These are phyloP conservation scores for Boletus eberwhitei DNA, from an alignment of 768 basidiomycete genomes.

Conservation along the genomic window DNA sequence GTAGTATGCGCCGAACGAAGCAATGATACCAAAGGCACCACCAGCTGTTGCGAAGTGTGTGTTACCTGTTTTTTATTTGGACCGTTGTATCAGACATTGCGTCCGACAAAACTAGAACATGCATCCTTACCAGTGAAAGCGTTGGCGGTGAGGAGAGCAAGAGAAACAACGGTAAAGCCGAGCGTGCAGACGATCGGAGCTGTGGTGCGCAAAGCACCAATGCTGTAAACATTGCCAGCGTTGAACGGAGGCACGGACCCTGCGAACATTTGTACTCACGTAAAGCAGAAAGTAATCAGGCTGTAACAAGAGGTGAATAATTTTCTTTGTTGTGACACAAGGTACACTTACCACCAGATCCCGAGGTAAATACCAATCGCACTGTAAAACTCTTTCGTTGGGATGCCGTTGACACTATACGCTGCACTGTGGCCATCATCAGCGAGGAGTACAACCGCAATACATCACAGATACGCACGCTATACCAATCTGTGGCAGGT, in stretches of 20 bases:
- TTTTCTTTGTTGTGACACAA: neutral
- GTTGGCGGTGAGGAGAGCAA: slow-evolving; percentile 24
- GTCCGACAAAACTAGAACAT: neutral
- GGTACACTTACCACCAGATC: slow-evolving; percentile 23
- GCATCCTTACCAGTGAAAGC: slow-evolving; percentile 25
- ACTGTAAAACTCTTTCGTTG: slow-evolving; percentile 22
- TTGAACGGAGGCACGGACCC: neutral
- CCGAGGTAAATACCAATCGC: slow-evolving; percentile 28
- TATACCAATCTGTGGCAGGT: slow-evolving; percentile 24
- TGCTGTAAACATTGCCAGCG: slow-evolving; percentile 2
- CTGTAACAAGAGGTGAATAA: slow-evolving; percentile 5
- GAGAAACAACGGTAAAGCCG: slow-evolving; percentile 21
- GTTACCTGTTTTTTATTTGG: slow-evolving; percentile 14
- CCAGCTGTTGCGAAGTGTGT: slow-evolving; percentile 25
- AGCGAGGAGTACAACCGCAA: neutral
- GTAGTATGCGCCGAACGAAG: slow-evolving; percentile 30
- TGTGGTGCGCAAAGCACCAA: slow-evolving; percentile 28
- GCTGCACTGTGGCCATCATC: slow-evolving; percentile 15
- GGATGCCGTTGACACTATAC: slow-evolving; percentile 24
- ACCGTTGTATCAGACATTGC: neutral
- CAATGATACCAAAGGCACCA: slow-evolving; percentile 25
- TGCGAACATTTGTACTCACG: slow-evolving; percentile 10
- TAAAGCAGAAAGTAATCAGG: slow-evolving; percentile 25
- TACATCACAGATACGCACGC: slow-evolving; percentile 15
- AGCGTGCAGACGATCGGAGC: slow-evolving; percentile 22